phyloP scores from a whole-genome alignment of 2,329 filamentous ascomycete genomes.

The Talaromyces sp. region DNA sequence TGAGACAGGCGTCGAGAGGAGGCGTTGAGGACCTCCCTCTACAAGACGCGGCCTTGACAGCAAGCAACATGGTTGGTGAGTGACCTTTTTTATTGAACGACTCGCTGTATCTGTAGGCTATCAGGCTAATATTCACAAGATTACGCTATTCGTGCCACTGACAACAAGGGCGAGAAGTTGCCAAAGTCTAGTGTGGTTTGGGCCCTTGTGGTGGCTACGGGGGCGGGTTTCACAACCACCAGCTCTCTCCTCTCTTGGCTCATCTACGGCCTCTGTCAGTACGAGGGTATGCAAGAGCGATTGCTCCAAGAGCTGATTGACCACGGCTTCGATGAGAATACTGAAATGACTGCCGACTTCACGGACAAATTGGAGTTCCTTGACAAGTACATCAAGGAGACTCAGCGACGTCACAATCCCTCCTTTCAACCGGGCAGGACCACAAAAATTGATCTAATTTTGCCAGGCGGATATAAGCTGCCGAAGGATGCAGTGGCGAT shows the following conservation, averaged over 20 bases:
- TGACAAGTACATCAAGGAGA: conserved; percentile 61
- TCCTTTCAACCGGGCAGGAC: conserved; percentile 61
- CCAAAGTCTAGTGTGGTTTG: neutral
- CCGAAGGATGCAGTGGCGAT: conserved; percentile 54
- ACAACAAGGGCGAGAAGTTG: conserved; percentile 6
- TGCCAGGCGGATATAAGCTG: conserved; percentile 59
- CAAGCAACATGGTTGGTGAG: conserved; percentile 38
- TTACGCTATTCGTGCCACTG: neutral
- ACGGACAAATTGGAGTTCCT: conserved; percentile 33
- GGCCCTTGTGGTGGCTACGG: conserved; percentile 47
- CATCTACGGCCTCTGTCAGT: conserved; percentile 52
- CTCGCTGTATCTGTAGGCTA: too few species aligned
- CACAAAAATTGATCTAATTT: conserved; percentile 53
- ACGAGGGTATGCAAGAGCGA: conserved; percentile 55
- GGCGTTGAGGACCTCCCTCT: conserved; percentile 31
- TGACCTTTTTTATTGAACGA: conserved; percentile 22
- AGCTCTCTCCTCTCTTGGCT: conserved; percentile 58
- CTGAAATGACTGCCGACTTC: conserved; percentile 47
- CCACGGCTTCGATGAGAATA: conserved; percentile 44
- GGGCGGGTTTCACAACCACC: conserved; percentile 61
- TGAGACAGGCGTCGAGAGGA: neutral
- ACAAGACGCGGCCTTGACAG: conserved; percentile 45
- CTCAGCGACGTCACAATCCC: conserved; percentile 58
- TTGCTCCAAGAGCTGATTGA: conserved; percentile 59
- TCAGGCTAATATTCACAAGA: conserved; percentile 16